Evolutionary conservation across 2,329 filamentous ascomycete species (phyloP), one percentile per base, ranked within the genome.

Genomic region (Arthrobotrys megalospora): DNA sequence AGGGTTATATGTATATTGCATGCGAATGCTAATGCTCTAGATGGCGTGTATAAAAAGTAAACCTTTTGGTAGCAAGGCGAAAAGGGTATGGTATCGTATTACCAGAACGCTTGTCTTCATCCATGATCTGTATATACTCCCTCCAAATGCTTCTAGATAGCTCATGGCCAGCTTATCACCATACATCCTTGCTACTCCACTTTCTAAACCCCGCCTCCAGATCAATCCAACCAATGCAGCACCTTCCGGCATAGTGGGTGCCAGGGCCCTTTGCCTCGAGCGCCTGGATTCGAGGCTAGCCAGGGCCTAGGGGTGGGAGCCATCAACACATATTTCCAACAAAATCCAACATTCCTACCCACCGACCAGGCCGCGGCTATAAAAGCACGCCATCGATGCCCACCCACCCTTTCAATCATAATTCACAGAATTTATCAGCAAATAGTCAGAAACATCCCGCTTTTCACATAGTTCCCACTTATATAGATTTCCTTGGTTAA

Each of bases 301-400:
- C 41, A 6, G 5, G 14, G 41, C 41, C 41, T 38, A 36, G 41
- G 24, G 41, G 6, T 11, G 21, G 1, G 1, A 24, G 24, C 24
- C 24, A 21, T 14, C 70, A 75, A 75, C 70, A 34, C 70, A 75
- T 24, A 43, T 32, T 16, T 63, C 16, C 62, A 16, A 68, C 63
- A 63, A 55, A 52, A 47, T 34, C 11, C 50, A 60, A 50, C 52
- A 62, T 53, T 11, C 38, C 14, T 43, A 47, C 5, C 32, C 12
- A 41, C 45, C 64, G 19, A 19, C 47, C 1, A 55, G 50, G 41
- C 48, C 60, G 41, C 63, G 52, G 64, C 64, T 55, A 60, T 8
- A n/a, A 11, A 65, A 75, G 62, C 72, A 76, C 72, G 72, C 72
- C 65, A 76, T 76, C 36, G 65, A 67, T 52, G 55, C 55, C 58